phyloP scores from a whole-genome alignment of 2,329 filamentous ascomycete genomes.

The Meredithiella fracta region DNA sequence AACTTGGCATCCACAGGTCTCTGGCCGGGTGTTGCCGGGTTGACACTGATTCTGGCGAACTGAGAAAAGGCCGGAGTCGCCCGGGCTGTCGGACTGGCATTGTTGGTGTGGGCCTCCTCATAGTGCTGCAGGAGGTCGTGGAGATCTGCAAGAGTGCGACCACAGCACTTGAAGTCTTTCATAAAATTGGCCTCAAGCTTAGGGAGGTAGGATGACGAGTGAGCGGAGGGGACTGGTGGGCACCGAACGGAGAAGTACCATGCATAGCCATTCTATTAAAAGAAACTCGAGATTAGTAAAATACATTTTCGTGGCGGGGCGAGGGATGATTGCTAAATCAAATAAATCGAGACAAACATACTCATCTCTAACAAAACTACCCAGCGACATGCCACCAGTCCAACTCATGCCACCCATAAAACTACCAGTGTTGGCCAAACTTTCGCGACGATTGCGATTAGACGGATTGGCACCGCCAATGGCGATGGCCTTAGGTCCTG shows the following conservation, averaged over 20 bases:
- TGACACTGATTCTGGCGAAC: conserved; percentile 19
- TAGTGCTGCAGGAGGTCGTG: conserved; percentile 95
- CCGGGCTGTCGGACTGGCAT: conserved; percentile 24
- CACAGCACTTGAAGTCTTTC: conserved; percentile 93
- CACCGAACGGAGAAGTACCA: conserved; percentile 77
- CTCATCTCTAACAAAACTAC: conserved; percentile 96
- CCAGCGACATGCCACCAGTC: conserved; percentile 77
- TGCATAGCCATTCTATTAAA: conserved; percentile 70
- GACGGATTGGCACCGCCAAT: conserved; percentile 46
- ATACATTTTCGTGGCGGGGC: neutral
- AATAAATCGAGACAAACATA: conserved; percentile 35
- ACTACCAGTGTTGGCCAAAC: conserved; percentile 37
- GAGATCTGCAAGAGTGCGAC: conserved; percentile 71
- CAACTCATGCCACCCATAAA: conserved; percentile 80
- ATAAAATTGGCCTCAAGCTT: conserved; percentile 97
- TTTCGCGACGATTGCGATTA: conserved; percentile 43
- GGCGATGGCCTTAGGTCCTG: conserved; percentile 49
- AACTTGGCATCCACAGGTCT: conserved; percentile 6
- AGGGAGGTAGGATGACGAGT: conserved; percentile 89
- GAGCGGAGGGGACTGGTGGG: conserved; percentile 81
- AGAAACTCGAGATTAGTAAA: too few species aligned
- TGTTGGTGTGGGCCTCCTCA: conserved; percentile 76
- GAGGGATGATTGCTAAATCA: conserved; percentile 14
- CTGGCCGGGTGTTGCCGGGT: neutral
- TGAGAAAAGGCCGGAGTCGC: conserved; percentile 26